Base-by-base conservation (phyloP, 1,284 basidiomycete species). In the Filobasidium uniguttulatum region DNA sequence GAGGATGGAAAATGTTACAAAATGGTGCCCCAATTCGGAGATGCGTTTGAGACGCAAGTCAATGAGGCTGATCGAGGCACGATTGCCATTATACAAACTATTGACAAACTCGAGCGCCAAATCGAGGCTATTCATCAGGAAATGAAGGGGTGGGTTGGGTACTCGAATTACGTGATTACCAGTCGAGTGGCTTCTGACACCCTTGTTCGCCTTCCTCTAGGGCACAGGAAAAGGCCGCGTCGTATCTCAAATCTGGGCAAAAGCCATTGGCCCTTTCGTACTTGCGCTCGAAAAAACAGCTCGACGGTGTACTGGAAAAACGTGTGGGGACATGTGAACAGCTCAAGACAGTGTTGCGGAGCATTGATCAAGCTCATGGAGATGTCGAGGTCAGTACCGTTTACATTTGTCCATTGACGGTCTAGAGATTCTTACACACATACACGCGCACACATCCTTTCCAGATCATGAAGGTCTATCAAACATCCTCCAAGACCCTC, bases 391-490 rank as follows among this genome's bases (percentile, higher is more conserved):
- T 89, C 62, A 50, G 66, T 57, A 1, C 17, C 14, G 5, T 10
- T n/a, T n/a, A n/a, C n/a, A n/a, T n/a, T 17, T 34, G n/a, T n/a
- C 12, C 4, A 5, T 15, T 14, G 17, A 23, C 47, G 37, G 7
- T 25, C 36, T 30, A 45, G 23, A 28, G 15, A 37, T 31, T 8
- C 15, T 40, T 47, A 17, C 7, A n/a, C n/a, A n/a, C n/a, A n/a
- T n/a, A n/a, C n/a, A n/a, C n/a, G n/a, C 14, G n/a, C 17, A 29
- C 14, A 10, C 9, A 5, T 35, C 28, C 48, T 17, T 46, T 30
- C 9, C 61, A 91, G 83, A 84, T 96, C 48, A 80, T 96, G 77
- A 77, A 78, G 56, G 78, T 81, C 0, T 96, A 93, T 63, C 78
- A 85, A 63, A 79, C 80, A 1, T 89, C 87, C 1, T 81, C 85